These are phyloP conservation scores for Apostasia ramifera DNA, from an alignment of 106 monocot genomes.

Conservation along the genomic window DNA sequence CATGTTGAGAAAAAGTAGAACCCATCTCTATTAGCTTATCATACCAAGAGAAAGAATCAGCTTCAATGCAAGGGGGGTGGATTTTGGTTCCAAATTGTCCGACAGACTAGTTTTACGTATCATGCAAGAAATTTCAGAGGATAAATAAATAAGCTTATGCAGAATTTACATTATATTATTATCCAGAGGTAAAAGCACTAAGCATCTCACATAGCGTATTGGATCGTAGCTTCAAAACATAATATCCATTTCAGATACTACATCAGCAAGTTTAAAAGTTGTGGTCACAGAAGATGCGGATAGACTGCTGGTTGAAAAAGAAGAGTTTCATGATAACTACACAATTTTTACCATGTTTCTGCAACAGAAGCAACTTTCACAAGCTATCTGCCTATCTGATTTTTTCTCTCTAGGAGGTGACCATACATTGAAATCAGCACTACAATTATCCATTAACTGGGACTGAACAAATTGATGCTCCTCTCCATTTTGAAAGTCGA, in stretches of 20 bases:
- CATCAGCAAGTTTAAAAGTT: conserved; percentile 33
- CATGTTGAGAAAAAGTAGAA: conserved; percentile 67
- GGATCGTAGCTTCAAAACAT: conserved; percentile 39
- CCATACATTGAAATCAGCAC: conserved; percentile 33
- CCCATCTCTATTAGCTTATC: conserved; percentile 57
- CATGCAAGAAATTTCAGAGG: background rate
- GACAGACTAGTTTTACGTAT: conserved; percentile 14
- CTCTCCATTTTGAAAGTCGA: conserved; percentile 12
- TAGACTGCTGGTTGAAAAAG: conserved; percentile 15
- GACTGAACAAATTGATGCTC: conserved; percentile 19
- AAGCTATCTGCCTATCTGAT: background rate
- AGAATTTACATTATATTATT: background rate
- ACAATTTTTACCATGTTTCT: conserved; percentile 66
- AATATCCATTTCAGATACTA: conserved; percentile 70
- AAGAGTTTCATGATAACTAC: conserved; percentile 21
- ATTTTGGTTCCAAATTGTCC: conserved; percentile 47
- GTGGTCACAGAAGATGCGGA: conserved; percentile 25
- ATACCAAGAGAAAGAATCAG: conserved; percentile 34
- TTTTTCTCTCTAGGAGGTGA: background rate
- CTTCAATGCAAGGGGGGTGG: conserved; percentile 23
- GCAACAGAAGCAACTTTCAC: conserved; percentile 22
- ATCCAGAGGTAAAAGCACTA: background rate
- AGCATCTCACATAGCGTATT: conserved; percentile 34
- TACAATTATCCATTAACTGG: conserved; percentile 75
- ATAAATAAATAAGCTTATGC: background rate